A percentile compares a stretch with the other conserved stretches of the same genome.
Conservation (phyloP, 495 filamentous ascomycete species). For the Podospora conica region DNA sequence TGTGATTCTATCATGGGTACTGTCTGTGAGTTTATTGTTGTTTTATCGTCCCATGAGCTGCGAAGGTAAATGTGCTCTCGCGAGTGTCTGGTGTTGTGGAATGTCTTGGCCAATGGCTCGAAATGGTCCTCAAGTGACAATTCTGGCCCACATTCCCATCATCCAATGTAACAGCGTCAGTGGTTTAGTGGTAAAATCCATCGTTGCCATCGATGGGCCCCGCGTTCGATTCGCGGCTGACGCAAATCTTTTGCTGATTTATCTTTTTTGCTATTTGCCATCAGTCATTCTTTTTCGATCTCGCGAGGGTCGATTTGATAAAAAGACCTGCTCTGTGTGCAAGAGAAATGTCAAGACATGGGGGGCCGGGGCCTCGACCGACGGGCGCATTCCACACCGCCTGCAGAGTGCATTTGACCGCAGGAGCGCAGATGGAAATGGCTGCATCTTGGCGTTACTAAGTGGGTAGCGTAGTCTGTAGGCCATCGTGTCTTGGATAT, state of each 20-base stretch:
- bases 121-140: not conserved
- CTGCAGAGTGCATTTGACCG: too few relatives aligned
- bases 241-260: slow-evolving; percentile 21
- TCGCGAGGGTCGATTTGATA: too few relatives aligned
- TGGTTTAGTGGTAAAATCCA: not conserved
- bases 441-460: not conserved
- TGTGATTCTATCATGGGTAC: not conserved
- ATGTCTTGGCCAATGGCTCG: not conserved
- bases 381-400: not conserved
- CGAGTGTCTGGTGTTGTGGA: too few relatives aligned
- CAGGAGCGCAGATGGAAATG: not conserved
- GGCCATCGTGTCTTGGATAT: not conserved
- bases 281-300: not conserved
- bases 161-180: not conserved
- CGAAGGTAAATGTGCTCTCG: too few relatives aligned
- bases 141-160: not conserved
- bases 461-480: not conserved
- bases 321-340: too few relatives aligned
- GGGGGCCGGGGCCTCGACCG: too few relatives aligned
- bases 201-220: slow-evolving; percentile 37
- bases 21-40: not conserved
- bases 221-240: slow-evolving; percentile 49
- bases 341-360: too few relatives aligned
- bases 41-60: not conserved
- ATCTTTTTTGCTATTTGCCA: not conserved